Evolutionary conservation across 257 asterid genomes (phyloP).

Genomic region (Nicotiana attenuata): DNA sequence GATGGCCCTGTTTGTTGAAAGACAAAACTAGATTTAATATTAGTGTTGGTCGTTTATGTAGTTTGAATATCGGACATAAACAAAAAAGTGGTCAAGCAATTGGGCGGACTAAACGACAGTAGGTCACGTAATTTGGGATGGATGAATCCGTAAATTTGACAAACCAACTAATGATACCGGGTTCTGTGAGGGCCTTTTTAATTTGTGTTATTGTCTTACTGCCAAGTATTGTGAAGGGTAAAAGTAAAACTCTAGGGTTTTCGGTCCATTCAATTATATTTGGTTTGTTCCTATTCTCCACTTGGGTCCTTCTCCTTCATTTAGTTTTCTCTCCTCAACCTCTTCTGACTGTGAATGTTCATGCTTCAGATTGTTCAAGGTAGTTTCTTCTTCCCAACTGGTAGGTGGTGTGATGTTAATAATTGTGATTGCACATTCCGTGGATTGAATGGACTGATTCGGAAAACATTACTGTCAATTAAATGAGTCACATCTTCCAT

Average conservation of each 20-base stretch:
- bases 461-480: neutral
- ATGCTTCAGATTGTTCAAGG: neutral
- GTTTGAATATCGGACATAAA: neutral
- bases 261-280: neutral
- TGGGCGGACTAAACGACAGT: neutral
- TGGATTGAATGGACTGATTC: neutral
- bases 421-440: neutral
- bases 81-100: neutral
- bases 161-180: neutral
- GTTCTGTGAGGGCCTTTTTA: neutral
- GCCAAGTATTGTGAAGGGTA: neutral
- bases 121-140: neutral
- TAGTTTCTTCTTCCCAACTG: constrained; percentile 3
- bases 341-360: neutral
- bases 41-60: neutral
- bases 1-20: neutral
- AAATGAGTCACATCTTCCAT: neutral
- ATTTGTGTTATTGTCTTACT: neutral
- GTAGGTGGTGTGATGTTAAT: neutral
- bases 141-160: neutral
- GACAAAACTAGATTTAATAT: neutral
- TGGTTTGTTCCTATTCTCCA: neutral
- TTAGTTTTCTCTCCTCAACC: neutral
- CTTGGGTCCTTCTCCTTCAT: neutral
- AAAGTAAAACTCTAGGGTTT: neutral